A percentile compares a stretch with the other conserved stretches of the same genome.
phyloP scores from a whole-genome alignment of 495 filamentous ascomycete species.

The Hypoxylon fragiforme region DNA sequence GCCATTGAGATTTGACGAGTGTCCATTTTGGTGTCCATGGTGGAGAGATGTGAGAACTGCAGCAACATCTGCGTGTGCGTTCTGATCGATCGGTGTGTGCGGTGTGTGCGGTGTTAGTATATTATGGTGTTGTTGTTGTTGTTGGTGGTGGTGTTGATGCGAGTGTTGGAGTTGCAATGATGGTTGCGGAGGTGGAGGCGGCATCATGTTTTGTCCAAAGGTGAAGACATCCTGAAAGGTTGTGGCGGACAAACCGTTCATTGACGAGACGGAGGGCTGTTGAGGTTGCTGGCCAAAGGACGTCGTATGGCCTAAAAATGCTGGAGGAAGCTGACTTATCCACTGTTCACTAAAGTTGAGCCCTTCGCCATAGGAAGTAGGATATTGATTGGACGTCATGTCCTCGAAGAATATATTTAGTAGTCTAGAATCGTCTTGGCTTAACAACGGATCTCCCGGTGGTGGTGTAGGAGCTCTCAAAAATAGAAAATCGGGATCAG shows the following conservation, averaged over 20 bases:
- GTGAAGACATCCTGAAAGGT: conserved; percentile 26
- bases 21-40: conserved; percentile 27
- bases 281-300: conserved; percentile 58
- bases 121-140: conserved; percentile 19
- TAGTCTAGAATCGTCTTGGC: conserved; percentile 63
- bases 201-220: conserved; percentile 37
- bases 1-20: conserved; percentile 12
- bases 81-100: conserved; percentile 31
- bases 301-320: conserved; percentile 62
- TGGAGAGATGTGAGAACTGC: conserved; percentile 32
- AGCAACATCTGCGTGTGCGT: conserved; percentile 31
- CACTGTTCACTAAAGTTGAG: conserved; percentile 55
- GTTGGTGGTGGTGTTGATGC: conserved; percentile 20
- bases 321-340: conserved; percentile 60
- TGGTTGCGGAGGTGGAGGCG: conserved; percentile 33
- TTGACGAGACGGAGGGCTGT: conserved; percentile 20
- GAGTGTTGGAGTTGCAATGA: conserved; percentile 26
- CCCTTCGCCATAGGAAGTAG: conserved; percentile 53
- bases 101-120: conserved; percentile 17
- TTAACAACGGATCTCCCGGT: conserved; percentile 61
- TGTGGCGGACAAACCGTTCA: conserved; percentile 18
- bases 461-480: conserved; percentile 61
- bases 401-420: conserved; percentile 66
- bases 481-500: conserved; percentile 54
- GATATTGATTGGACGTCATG: conserved; percentile 58